Evolutionary conservation across 1,284 basidiomycete genomes (phyloP).

Genomic region (Ganoderma meredithae): DNA sequence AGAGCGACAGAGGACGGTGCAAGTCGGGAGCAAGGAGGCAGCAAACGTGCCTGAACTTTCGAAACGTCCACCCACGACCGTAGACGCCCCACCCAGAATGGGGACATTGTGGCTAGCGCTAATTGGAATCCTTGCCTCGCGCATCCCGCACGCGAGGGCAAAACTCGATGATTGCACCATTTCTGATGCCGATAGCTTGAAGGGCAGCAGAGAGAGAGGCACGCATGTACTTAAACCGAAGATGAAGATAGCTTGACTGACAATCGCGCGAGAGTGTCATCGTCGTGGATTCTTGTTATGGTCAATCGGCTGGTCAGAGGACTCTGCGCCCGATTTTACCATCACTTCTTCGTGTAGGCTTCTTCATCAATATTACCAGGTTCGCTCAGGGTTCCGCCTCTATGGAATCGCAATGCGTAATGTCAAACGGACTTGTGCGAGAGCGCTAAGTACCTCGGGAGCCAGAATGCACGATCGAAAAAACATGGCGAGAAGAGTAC

Average conservation of each 20-base stretch:
- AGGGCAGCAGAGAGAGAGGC: neutral
- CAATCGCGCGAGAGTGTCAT: neutral
- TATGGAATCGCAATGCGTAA: neutral
- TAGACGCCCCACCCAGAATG: constrained; percentile 1
- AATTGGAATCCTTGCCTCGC: neutral
- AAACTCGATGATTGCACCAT: neutral
- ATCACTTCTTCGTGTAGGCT: neutral
- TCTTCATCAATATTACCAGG: neutral
- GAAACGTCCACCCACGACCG: neutral
- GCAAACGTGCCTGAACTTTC: constrained; percentile 1
- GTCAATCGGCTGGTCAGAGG: neutral
- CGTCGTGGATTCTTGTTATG: neutral
- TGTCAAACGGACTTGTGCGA: neutral
- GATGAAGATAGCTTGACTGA: neutral
- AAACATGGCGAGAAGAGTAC: neutral
- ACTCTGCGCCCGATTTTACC: neutral
- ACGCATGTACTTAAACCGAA: neutral
- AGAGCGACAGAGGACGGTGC: neutral
- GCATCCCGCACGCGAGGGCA: neutral
- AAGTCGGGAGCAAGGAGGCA: neutral
- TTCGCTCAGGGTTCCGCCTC: neutral
- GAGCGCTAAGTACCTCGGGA: neutral
- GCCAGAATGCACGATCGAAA: constrained; percentile 1
- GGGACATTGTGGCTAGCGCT: constrained; percentile 8
- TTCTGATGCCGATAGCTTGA: neutral